Percentiles rank a stretch among this genome's conserved stretches.
Evolutionary conservation across 2,329 filamentous ascomycete genomes (phyloP).

Genomic region (Aspergillus brasiliensis): DNA sequence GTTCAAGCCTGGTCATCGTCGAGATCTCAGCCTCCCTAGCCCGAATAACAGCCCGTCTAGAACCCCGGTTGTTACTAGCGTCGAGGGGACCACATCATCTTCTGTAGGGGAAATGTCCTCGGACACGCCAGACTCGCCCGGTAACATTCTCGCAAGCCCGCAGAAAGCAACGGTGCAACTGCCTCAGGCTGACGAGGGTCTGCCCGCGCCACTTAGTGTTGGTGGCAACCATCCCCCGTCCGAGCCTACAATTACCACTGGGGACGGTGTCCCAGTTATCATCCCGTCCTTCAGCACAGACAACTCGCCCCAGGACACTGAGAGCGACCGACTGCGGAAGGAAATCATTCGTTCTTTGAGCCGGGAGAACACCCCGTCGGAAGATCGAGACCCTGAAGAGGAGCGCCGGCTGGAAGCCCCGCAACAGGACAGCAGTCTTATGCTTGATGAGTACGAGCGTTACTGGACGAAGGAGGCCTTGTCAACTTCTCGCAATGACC

Average conservation of each 20-base stretch:
- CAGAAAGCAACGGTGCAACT: constrained; percentile 11
- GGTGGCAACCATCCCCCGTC: constrained; percentile 22
- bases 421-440: constrained; percentile 32
- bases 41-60: constrained; percentile 64
- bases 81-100: constrained; percentile 41
- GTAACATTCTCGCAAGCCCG: constrained; percentile 12
- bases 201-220: constrained; percentile 39
- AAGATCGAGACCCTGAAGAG: constrained; percentile 26
- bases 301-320: constrained; percentile 40
- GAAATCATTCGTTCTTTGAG: constrained; percentile 54
- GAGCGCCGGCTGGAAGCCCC: constrained; percentile 22
- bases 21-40: constrained; percentile 61
- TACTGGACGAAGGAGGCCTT: constrained; percentile 36
- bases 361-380: constrained; percentile 37
- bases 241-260: constrained; percentile 16
- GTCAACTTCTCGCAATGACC: constrained; percentile 22
- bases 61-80: constrained; percentile 55
- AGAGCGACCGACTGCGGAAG: constrained; percentile 48
- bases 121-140: constrained; percentile 35
- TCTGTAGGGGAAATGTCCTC: constrained; percentile 49
- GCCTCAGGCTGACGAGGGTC: constrained; percentile 19
- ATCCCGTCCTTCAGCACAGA: constrained; percentile 37
- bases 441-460: constrained; percentile 42
- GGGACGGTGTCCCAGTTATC: constrained; percentile 35
- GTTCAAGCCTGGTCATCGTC: constrained; percentile 58